Evolutionary conservation across 495 filamentous ascomycete genomes (phyloP).

Genomic region (Penicillium parvum): DNA sequence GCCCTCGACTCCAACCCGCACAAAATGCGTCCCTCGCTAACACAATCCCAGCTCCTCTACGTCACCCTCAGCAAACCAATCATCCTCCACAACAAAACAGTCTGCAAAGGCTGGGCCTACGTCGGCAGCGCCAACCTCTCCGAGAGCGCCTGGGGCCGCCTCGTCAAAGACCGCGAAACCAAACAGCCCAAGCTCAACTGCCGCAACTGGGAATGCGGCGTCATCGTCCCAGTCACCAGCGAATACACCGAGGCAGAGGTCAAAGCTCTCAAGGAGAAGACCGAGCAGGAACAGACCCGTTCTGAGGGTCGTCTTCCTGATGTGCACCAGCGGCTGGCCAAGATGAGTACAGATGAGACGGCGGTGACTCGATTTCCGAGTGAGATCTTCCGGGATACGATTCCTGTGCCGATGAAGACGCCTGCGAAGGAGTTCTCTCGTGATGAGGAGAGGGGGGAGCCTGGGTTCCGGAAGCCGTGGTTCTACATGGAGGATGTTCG

Average conservation of each 20-base stretch:
- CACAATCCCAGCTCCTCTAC: slow-evolving; percentile 54
- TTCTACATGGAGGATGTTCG: slow-evolving; percentile 1
- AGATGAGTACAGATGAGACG: too few species aligned
- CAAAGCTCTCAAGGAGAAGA: too few species aligned
- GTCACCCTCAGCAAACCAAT: slow-evolving; percentile 48
- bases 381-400: slow-evolving; percentile 47
- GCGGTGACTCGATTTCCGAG: not conserved
- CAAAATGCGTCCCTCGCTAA: too few species aligned
- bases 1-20: too few species aligned
- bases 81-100: slow-evolving; percentile 12
- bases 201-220: slow-evolving; percentile 96
- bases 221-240: slow-evolving; percentile 54
- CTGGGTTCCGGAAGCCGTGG: not conserved
- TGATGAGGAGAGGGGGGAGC: too few species aligned
- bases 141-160: slow-evolving; percentile 85
- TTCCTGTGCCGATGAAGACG: slow-evolving; percentile 70
- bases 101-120: slow-evolving; percentile 65
- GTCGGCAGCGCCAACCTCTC: slow-evolving; percentile 90
- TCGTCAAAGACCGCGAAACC: slow-evolving; percentile 60
- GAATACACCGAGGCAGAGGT: not conserved
- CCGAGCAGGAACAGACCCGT: not conserved
- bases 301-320: too few species aligned
- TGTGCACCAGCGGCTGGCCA: too few species aligned
- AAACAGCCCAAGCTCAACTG: slow-evolving; percentile 70
- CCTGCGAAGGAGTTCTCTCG: slow-evolving; percentile 50